phyloP scores from a whole-genome alignment of 345 rosid genomes.

The Physaria fendleri region DNA sequence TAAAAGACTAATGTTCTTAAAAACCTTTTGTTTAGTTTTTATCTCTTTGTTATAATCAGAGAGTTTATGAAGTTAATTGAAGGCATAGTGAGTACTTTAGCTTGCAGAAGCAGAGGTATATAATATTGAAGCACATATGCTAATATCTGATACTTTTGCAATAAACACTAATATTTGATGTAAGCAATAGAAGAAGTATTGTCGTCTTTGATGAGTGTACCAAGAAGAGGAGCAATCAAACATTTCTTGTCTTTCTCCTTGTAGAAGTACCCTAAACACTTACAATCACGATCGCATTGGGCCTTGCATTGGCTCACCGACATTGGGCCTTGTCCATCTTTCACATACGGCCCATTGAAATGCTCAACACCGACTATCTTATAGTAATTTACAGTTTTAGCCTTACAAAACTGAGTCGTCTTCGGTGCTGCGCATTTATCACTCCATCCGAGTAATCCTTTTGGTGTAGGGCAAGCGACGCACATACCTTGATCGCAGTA shows the following conservation, averaged over 20 bases:
- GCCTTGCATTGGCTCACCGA: not conserved
- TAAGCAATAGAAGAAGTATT: not conserved
- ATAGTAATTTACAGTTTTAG: not conserved
- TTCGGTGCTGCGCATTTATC: conserved; percentile 17
- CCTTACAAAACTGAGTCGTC: not conserved
- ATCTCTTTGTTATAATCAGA: conserved; percentile 8
- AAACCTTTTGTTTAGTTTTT: not conserved
- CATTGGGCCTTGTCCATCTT: not conserved
- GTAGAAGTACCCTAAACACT: not conserved
- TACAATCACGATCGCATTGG: not conserved
- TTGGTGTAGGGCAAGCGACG: not conserved
- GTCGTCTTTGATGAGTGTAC: not conserved
- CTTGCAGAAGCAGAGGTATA: too few species aligned
- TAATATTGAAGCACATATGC: too few species aligned
- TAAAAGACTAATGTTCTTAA: conserved; percentile 15
- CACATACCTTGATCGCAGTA: conserved; percentile 4
- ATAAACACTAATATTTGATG: not conserved
- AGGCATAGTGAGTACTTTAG: too few species aligned
- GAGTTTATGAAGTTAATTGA: too few species aligned
- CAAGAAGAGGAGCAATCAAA: not conserved
- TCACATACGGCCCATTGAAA: not conserved
- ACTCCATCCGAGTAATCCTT: conserved; percentile 32
- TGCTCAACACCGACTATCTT: not conserved
- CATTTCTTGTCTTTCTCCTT: not conserved
- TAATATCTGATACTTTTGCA: too few species aligned